These are phyloP conservation scores for Malus orientalis DNA, from an alignment of 306 rosid species.

Conservation along the genomic window DNA sequence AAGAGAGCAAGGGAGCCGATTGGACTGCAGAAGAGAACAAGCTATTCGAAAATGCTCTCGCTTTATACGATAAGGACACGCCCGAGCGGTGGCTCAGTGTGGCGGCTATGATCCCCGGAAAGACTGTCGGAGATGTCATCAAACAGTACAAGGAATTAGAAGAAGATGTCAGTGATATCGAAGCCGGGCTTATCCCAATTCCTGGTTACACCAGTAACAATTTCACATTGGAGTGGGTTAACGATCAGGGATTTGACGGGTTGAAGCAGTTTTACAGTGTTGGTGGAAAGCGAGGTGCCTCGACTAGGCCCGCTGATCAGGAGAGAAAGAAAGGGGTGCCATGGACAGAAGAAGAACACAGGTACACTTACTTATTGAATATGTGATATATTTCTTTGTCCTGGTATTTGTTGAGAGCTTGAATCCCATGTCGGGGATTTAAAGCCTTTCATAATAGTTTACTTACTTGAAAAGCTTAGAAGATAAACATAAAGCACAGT, in stretches of 20 bases:
- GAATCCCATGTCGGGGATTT: background rate
- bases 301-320: conserved; percentile 58
- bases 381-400: background rate
- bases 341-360: conserved; percentile 92
- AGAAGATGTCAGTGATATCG: conserved; percentile 81
- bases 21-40: conserved; percentile 88
- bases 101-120: conserved; percentile 78
- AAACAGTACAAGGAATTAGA: conserved; percentile 76
- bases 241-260: conserved; percentile 49
- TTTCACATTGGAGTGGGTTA: conserved; percentile 65
- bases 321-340: conserved; percentile 92
- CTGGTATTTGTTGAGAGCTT: background rate
- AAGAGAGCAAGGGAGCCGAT: conserved; percentile 55
- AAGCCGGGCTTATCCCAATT: conserved; percentile 74
- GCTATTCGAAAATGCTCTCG: conserved; percentile 76
- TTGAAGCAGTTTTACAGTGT: conserved; percentile 51
- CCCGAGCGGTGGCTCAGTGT: conserved; percentile 76
- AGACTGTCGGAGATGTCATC: conserved; percentile 80
- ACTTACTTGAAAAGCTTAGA: background rate
- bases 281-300: conserved; percentile 51
- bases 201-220: conserved; percentile 49
- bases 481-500: background rate
- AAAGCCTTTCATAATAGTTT: background rate
- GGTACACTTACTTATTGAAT: conserved; percentile 40
- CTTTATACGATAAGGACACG: conserved; percentile 56